phyloP scores from a whole-genome alignment of 2,329 filamentous ascomycete genomes.

The Lojkania enalia region DNA sequence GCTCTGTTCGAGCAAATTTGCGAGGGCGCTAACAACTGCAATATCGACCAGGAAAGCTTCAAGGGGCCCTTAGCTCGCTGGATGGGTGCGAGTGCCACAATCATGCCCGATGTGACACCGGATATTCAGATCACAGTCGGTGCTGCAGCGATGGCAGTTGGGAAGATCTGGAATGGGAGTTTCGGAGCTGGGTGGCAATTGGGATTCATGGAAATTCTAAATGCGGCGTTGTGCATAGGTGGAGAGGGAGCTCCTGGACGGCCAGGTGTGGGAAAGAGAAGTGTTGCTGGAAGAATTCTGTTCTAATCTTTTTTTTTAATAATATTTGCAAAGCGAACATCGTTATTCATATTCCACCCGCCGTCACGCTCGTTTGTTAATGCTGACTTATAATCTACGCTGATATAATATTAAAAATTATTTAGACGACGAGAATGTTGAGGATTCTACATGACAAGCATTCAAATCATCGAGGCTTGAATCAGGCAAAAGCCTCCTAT shows the following conservation, averaged over 20 bases:
- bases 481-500: no score
- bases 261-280: not conserved
- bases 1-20: constrained; percentile 62
- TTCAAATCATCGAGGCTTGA: no score
- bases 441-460: no score
- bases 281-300: not conserved
- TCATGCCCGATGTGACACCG: constrained; percentile 22
- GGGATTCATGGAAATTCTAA: not conserved
- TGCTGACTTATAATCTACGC: no score
- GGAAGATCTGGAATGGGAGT: not conserved
- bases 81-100: constrained; percentile 27
- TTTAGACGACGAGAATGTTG: no score
- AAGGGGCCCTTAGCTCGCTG: constrained; percentile 51
- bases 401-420: no score
- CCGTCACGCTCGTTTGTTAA: no score
- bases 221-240: not conserved
- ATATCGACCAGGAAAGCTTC: constrained; percentile 70
- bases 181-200: not conserved
- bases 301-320: no score
- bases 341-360: no score
- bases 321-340: no score
- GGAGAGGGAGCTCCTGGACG: not conserved
- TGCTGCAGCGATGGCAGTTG: not conserved
- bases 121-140: constrained; percentile 10
- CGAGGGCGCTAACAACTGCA: constrained; percentile 59